Percentiles rank a stretch among this genome's conserved stretches.
phyloP scores from a whole-genome alignment of 2,329 filamentous ascomycete genomes.

The Claviceps sorghi region DNA sequence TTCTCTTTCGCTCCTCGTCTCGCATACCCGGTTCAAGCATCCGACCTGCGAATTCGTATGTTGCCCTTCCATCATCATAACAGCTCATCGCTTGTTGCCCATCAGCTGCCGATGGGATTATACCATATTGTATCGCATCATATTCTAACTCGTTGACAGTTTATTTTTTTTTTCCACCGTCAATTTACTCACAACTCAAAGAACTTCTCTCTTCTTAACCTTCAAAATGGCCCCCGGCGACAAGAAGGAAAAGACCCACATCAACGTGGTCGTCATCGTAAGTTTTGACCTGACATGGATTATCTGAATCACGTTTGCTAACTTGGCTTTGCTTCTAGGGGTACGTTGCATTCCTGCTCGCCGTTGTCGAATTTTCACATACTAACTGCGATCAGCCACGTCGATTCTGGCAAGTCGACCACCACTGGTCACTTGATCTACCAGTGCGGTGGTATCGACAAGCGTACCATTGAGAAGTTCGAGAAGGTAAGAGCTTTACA shows the following conservation, averaged over 20 bases:
- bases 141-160: constrained; percentile 1
- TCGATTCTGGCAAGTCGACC: constrained; percentile 98
- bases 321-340: constrained; percentile 11
- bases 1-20: constrained; percentile 26
- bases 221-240: constrained; percentile 26
- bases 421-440: constrained; percentile 96
- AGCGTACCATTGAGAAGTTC: constrained; percentile 99
- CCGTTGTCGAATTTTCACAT: constrained; percentile 17
- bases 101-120: not conserved
- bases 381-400: constrained; percentile 47
- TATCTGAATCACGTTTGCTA: constrained; percentile 5
- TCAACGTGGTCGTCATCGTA: constrained; percentile 95
- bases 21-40: constrained; percentile 31
- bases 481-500: constrained; percentile 67
- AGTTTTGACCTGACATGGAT: constrained; percentile 13
- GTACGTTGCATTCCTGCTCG: constrained; percentile 10
- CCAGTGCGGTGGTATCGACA: constrained; percentile 99
- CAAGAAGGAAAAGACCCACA: constrained; percentile 88
- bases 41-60: constrained; percentile 28
- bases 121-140: not conserved
- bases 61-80: constrained; percentile 6
- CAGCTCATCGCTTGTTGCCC: not conserved
- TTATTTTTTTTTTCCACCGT: not conserved
- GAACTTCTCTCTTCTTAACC: constrained; percentile 1
- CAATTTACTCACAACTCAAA: constrained; percentile 5